These are phyloP conservation scores for Neonectria neomacrospora DNA, from an alignment of 2,329 filamentous ascomycete species.

Conservation along the genomic window DNA sequence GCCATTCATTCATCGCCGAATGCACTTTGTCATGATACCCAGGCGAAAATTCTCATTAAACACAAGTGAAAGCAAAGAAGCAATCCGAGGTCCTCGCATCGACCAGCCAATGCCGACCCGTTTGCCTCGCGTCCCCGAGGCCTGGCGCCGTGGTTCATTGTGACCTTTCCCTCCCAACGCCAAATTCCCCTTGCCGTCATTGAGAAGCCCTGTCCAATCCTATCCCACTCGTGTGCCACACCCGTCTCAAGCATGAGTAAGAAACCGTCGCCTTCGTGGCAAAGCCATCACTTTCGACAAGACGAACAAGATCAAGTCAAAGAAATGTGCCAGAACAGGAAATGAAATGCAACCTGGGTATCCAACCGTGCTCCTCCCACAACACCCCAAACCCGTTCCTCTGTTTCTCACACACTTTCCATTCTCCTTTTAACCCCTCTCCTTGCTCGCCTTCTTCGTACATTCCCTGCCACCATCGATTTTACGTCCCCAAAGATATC, in stretches of 20 bases:
- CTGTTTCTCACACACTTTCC: conserved; percentile 13
- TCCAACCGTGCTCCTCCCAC: conserved; percentile 24
- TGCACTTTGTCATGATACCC: conserved; percentile 11
- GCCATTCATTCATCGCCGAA: not conserved
- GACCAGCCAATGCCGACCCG: conserved; percentile 1
- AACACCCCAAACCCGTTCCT: not conserved
- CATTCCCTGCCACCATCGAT: conserved; percentile 28
- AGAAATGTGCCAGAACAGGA: conserved; percentile 33
- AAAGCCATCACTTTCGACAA: conserved; percentile 27
- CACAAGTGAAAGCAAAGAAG: conserved; percentile 10
- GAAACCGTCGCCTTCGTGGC: not conserved
- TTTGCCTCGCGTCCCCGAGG: not conserved
- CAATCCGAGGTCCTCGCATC: conserved; percentile 2
- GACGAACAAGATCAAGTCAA: conserved; percentile 22
- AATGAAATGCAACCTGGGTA: conserved; percentile 40
- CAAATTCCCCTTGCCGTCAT: conserved; percentile 17
- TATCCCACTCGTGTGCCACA: conserved; percentile 1
- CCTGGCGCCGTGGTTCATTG: conserved; percentile 1
- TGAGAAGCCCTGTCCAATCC: conserved; percentile 8
- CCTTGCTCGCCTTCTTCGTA: conserved; percentile 30
- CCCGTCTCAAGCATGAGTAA: conserved; percentile 1
- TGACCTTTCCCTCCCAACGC: conserved; percentile 28
- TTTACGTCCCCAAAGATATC: not conserved
- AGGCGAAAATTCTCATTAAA: conserved; percentile 22
- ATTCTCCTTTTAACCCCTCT: conserved; percentile 6